These are phyloP conservation scores for Thinopyrum obtusiflorum DNA, from an alignment of 202 grass and related monocot genomes.

Conservation along the genomic window DNA sequence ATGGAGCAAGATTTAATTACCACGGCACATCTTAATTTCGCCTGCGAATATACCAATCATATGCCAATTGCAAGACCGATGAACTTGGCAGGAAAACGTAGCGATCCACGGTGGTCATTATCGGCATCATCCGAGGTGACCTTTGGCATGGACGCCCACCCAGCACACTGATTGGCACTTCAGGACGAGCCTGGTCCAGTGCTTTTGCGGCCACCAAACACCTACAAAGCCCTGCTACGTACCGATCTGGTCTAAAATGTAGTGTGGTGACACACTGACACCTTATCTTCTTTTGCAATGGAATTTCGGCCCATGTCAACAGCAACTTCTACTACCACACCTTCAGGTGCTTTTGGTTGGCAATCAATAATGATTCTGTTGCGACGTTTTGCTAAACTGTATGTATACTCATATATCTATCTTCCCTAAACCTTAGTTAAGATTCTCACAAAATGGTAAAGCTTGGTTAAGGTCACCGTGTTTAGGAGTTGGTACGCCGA, in stretches of 20 bases:
- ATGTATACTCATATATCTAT: neutral
- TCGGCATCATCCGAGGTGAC: conserved; percentile 13
- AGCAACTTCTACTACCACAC: conserved; percentile 13
- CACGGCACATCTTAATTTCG: neutral
- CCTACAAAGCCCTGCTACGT: neutral
- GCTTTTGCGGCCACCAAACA: conserved; percentile 39
- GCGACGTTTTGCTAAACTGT: neutral
- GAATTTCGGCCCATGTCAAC: conserved; percentile 3
- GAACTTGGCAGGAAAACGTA: conserved; percentile 46
- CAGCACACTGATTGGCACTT: conserved; percentile 29
- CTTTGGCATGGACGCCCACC: conserved; percentile 25
- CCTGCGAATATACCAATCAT: neutral
- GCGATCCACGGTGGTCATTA: conserved; percentile 19
- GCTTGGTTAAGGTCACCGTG: neutral
- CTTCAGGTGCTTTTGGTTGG: conserved; percentile 10
- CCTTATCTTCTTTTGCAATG: no score
- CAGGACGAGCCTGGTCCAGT: neutral
- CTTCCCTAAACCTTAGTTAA: neutral
- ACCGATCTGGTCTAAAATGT: neutral
- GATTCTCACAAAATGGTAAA: neutral
- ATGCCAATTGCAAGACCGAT: neutral
- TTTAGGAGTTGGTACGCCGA: neutral
- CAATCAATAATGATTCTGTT: neutral
- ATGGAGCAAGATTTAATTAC: neutral
- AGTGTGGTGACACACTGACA: neutral